Evolutionary conservation across 192 early-diverging fungal species (phyloP).

Genomic region (Entophlyctis luteolus): DNA sequence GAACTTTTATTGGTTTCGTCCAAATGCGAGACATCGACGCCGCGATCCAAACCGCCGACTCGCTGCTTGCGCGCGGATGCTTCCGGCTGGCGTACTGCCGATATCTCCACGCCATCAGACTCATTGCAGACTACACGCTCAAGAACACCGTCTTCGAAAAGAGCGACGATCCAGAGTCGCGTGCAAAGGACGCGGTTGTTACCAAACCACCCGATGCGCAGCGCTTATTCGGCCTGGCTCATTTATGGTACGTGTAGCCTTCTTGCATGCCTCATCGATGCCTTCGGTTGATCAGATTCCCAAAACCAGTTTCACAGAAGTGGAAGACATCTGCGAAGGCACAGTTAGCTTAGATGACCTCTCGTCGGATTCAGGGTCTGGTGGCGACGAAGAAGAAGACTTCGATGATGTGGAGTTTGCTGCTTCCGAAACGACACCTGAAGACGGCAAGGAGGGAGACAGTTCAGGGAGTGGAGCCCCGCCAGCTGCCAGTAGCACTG

Average conservation of each 20-base stretch:
- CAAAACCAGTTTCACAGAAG: conserved; percentile 25
- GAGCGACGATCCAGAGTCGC: background rate
- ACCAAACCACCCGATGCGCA: conserved; percentile 10
- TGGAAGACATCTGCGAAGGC: conserved; percentile 26
- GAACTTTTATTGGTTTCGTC: too few relatives aligned
- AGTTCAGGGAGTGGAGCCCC: background rate
- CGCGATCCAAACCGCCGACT: conserved; percentile 11
- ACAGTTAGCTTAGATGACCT: conserved; percentile 20
- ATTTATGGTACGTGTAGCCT: conserved; percentile 22
- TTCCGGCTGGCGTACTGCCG: background rate
- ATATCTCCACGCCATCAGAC: conserved; percentile 19
- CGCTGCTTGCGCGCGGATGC: conserved; percentile 11
- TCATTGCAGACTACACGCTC: conserved; percentile 5
- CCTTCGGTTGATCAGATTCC: too few relatives aligned
- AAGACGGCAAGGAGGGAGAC: background rate
- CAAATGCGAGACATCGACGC: conserved; percentile 13
- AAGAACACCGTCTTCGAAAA: background rate
- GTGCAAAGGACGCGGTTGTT: conserved; percentile 1
- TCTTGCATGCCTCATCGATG: background rate
- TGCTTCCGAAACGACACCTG: background rate
- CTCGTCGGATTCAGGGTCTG: background rate
- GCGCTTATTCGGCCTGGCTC: conserved; percentile 26
- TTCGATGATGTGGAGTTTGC: background rate
- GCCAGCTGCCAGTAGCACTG: background rate
- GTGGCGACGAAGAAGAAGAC: background rate